phyloP scores from a whole-genome alignment of 805 yeast genomes.

The Pichia phayaonensis region DNA sequence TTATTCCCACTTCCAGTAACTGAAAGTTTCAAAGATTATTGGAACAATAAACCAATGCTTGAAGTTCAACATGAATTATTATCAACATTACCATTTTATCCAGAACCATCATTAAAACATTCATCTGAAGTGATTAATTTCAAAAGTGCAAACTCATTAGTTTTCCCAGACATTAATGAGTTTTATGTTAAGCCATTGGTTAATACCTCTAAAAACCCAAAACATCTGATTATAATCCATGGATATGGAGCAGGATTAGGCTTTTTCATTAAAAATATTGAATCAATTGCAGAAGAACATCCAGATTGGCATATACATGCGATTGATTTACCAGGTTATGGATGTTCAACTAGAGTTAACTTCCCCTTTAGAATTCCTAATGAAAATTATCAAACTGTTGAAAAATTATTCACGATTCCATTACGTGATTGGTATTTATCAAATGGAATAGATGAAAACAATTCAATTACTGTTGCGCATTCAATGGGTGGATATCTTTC shows the following conservation, averaged over 20 bases:
- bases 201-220: constrained; percentile 16
- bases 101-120: constrained; percentile 42
- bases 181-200: constrained; percentile 45
- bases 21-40: constrained; percentile 49
- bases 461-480: constrained; percentile 67
- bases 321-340: constrained; percentile 84
- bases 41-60: constrained; percentile 21
- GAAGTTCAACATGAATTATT: constrained; percentile 39
- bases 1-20: constrained; percentile 51
- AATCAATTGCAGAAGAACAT: constrained; percentile 22
- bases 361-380: constrained; percentile 37
- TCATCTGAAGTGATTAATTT: constrained; percentile 44
- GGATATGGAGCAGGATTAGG: constrained; percentile 94
- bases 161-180: constrained; percentile 64
- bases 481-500: constrained; percentile 88
- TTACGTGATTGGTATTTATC: constrained; percentile 53
- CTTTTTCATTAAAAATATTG: constrained; percentile 66
- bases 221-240: constrained; percentile 70
- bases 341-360: constrained; percentile 75
- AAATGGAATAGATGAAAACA: constrained; percentile 30
- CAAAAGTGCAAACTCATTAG: constrained; percentile 30
- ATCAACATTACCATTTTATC: constrained; percentile 47
- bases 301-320: constrained; percentile 73
- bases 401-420: constrained; percentile 58
- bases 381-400: constrained; percentile 42